These are phyloP conservation scores for Nannizzia gypsea DNA, from an alignment of 2,329 filamentous ascomycete genomes.

Conservation along the genomic window DNA sequence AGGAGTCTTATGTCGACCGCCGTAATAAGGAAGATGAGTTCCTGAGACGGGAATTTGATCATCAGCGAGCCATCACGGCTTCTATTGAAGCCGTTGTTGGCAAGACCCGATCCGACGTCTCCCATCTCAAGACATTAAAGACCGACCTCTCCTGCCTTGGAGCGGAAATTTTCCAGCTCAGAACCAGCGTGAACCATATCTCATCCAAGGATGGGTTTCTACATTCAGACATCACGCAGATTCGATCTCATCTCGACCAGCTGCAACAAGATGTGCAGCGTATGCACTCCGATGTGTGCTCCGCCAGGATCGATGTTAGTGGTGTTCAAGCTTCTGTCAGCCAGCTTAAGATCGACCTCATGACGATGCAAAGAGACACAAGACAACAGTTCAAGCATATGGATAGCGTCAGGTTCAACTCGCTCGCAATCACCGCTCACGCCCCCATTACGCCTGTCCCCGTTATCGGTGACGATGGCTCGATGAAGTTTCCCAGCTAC, in stretches of 20 bases:
- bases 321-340: slow-evolving; percentile 27
- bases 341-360: slow-evolving; percentile 27
- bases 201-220: slow-evolving; percentile 18
- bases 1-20: slow-evolving; percentile 29
- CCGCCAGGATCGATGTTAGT: slow-evolving; percentile 27
- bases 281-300: slow-evolving; percentile 25
- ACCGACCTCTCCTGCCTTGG: background rate
- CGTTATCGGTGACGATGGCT: slow-evolving; percentile 25
- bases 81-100: slow-evolving; percentile 27
- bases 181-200: too few relatives aligned
- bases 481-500: slow-evolving; percentile 27
- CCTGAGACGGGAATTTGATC: slow-evolving; percentile 30
- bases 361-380: slow-evolving; percentile 26
- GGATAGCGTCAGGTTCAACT: slow-evolving; percentile 31
- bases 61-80: slow-evolving; percentile 20
- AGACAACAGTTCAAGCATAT: slow-evolving; percentile 24
- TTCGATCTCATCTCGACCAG: slow-evolving; percentile 29
- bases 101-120: slow-evolving; percentile 16
- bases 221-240: slow-evolving; percentile 26
- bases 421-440: slow-evolving; percentile 27
- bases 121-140: slow-evolving; percentile 21
- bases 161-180: slow-evolving; percentile 14
- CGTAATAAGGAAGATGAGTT: slow-evolving; percentile 31
- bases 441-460: slow-evolving; percentile 30
- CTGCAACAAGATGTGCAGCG: slow-evolving; percentile 26